Conservation (phyloP, 352 stramenopile genomes). For the Phytophthora fragariae region DNA sequence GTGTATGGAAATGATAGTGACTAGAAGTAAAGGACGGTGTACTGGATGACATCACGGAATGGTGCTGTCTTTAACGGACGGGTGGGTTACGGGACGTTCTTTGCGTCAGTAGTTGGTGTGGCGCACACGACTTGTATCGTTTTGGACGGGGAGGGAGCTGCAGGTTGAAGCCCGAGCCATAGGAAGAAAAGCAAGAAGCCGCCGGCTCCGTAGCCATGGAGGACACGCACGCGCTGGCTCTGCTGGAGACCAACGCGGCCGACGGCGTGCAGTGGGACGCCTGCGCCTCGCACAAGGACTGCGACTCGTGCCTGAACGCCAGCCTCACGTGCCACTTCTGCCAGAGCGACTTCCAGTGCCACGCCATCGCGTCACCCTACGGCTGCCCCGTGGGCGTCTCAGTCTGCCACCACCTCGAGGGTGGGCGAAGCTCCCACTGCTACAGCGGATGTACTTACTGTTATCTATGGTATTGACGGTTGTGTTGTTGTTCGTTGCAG, state of each 20-base stretch:
- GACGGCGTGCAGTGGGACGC: slow-evolving; percentile 37
- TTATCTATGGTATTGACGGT: no score
- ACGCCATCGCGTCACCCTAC: slow-evolving; percentile 71
- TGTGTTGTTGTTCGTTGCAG: slow-evolving; percentile 29
- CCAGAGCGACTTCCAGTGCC: slow-evolving; percentile 85
- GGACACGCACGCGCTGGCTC: slow-evolving; percentile 10
- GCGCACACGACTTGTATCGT: not conserved
- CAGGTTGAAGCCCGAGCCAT: slow-evolving; percentile 33
- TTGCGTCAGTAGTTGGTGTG: not conserved
- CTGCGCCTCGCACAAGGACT: slow-evolving; percentile 69
- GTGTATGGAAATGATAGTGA: not conserved
- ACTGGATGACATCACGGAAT: no score
- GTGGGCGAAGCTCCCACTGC: slow-evolving; percentile 22
- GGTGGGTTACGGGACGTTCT: not conserved
- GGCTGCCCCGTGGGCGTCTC: slow-evolving; percentile 79
- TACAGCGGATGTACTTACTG: no score
- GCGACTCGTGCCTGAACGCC: slow-evolving; percentile 77
- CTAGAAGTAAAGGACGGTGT: no score
- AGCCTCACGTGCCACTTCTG: slow-evolving; percentile 87
- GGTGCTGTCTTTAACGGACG: not conserved
- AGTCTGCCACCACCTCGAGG: slow-evolving; percentile 84
- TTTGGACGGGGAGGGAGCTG: not conserved
- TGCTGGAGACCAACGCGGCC: not conserved
- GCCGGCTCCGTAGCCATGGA: slow-evolving; percentile 9
- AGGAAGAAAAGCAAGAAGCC: slow-evolving; percentile 17